These are phyloP conservation scores for Neurospora cerealis DNA, from an alignment of 495 filamentous ascomycete genomes.

Conservation along the genomic window DNA sequence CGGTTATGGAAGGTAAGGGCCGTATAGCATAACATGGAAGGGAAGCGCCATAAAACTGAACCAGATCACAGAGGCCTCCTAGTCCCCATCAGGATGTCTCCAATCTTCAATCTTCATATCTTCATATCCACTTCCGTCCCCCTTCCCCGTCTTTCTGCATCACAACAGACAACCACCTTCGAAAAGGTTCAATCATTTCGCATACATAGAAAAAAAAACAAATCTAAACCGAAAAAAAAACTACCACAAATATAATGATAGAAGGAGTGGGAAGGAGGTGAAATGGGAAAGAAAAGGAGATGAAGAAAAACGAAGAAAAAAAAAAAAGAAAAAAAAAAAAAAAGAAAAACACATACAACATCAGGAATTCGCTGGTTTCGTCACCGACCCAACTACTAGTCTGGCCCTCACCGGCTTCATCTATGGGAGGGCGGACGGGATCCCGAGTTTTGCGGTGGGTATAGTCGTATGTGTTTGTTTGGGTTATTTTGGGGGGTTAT, in stretches of 20 bases:
- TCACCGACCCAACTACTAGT: neutral
- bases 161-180: neutral
- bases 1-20: too few relatives aligned
- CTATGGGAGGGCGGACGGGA: slow-evolving; percentile 44
- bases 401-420: slow-evolving; percentile 15
- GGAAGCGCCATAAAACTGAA: neutral
- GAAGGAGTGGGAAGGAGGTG: too few relatives aligned
- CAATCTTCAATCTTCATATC: neutral
- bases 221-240: too few relatives aligned
- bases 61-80: neutral
- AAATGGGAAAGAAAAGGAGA: too few relatives aligned
- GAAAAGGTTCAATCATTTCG: neutral
- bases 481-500: neutral
- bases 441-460: slow-evolving; percentile 28
- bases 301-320: neutral
- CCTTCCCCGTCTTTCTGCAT: neutral
- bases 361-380: neutral
- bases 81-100: neutral
- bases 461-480: neutral
- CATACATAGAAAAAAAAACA: neutral
- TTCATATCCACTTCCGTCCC: neutral
- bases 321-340: neutral
- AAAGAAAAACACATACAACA: neutral
- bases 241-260: too few relatives aligned
- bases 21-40: too few relatives aligned